Conservation (phyloP, 192 early-diverging fungal species). For the Backusella circina region DNA sequence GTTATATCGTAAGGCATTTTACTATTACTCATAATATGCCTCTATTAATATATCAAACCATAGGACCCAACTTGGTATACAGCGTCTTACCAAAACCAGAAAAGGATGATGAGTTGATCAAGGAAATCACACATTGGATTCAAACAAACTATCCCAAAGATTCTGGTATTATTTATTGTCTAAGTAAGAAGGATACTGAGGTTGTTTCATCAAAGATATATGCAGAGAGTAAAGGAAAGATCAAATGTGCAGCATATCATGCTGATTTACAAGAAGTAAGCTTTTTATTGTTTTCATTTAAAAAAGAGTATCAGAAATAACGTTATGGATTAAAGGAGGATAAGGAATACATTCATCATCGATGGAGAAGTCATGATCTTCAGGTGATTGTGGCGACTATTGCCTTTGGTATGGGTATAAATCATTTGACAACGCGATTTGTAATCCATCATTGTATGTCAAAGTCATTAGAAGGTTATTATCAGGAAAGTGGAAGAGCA, state of each 20-base stretch:
- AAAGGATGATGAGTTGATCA: slow-evolving; percentile 34
- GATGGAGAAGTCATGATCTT: slow-evolving; percentile 70
- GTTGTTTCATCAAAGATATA: slow-evolving; percentile 46
- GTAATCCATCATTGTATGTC: slow-evolving; percentile 72
- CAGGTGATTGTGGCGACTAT: slow-evolving; percentile 73
- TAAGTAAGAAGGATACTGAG: slow-evolving; percentile 61
- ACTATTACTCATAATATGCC: neutral
- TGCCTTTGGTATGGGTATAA: slow-evolving; percentile 74
- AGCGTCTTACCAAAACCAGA: slow-evolving; percentile 51
- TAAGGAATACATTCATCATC: slow-evolving; percentile 70
- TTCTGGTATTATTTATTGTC: slow-evolving; percentile 70
- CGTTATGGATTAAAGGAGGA: slow-evolving; percentile 56
- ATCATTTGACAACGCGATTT: slow-evolving; percentile 68
- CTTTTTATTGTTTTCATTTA: neutral
- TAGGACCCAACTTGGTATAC: slow-evolving; percentile 57
- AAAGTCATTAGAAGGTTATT: slow-evolving; percentile 71
- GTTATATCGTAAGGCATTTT: neutral
- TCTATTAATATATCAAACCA: neutral
- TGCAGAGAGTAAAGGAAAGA: slow-evolving; percentile 40
- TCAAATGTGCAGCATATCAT: slow-evolving; percentile 59
- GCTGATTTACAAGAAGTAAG: slow-evolving; percentile 55
- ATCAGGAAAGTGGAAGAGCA: slow-evolving; percentile 74
- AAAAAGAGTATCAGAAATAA: neutral
- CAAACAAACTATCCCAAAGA: slow-evolving; percentile 35
- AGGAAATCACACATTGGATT: slow-evolving; percentile 58